Evolutionary conservation across 2,329 filamentous ascomycete species (phyloP).

Genomic region (Aureobasidium mangrovei): DNA sequence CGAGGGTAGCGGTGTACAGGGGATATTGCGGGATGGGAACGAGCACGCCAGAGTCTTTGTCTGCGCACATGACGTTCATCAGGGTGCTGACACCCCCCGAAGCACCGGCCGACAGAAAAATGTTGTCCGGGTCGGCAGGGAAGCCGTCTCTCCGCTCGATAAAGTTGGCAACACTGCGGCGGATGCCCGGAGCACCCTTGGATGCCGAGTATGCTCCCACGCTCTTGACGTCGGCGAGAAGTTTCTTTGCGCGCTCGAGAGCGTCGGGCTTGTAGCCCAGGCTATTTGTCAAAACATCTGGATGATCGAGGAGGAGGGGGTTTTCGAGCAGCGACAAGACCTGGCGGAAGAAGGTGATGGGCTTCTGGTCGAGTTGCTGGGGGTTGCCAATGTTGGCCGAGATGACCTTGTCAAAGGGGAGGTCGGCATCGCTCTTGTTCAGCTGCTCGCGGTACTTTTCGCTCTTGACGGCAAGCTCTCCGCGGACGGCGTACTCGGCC

Average conservation of each 20-base stretch:
- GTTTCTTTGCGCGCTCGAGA: slow-evolving; percentile 68
- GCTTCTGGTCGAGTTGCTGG: slow-evolving; percentile 97
- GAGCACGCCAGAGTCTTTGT: slow-evolving; percentile 69
- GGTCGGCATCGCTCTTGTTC: slow-evolving; percentile 45
- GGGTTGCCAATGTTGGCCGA: slow-evolving; percentile 98
- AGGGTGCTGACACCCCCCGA: slow-evolving; percentile 93
- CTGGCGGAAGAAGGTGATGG: slow-evolving; percentile 97
- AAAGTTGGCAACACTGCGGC: slow-evolving; percentile 84
- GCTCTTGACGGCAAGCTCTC: slow-evolving; percentile 87
- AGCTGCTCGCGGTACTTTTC: slow-evolving; percentile 79
- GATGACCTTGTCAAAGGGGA: slow-evolving; percentile 87
- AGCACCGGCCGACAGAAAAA: slow-evolving; percentile 87
- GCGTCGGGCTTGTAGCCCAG: slow-evolving; percentile 89
- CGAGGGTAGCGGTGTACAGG: slow-evolving; percentile 87
- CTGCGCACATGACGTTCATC: slow-evolving; percentile 77
- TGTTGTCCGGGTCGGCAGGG: slow-evolving; percentile 66
- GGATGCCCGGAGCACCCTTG: slow-evolving; percentile 76
- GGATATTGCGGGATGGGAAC: slow-evolving; percentile 97
- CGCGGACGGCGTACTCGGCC: slow-evolving; percentile 93
- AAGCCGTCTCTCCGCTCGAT: slow-evolving; percentile 85
- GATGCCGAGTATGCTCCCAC: slow-evolving; percentile 96
- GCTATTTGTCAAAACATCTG: slow-evolving; percentile 63
- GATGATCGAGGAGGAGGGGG: slow-evolving; percentile 71
- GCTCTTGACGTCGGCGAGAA: slow-evolving; percentile 76
- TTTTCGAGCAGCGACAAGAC: slow-evolving; percentile 90